Evolutionary conservation across 257 asterid species (phyloP).

Genomic region (Catharanthus roseus): DNA sequence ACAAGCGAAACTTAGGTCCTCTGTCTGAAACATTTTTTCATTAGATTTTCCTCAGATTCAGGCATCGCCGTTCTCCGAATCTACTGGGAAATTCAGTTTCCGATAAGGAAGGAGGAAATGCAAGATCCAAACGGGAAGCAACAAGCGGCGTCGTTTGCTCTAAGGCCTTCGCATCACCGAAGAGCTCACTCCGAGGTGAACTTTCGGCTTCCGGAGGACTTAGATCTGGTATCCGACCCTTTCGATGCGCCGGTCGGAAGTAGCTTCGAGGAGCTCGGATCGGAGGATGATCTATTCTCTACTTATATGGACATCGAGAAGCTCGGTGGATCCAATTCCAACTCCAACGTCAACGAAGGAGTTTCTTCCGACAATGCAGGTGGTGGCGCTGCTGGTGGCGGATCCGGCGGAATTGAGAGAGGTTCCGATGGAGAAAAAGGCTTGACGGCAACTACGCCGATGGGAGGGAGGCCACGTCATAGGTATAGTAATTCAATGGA

Average conservation of each 20-base stretch:
- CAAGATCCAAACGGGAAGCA: slow-evolving; percentile 75
- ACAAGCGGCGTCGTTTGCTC: slow-evolving; percentile 41
- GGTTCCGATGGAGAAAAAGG: slow-evolving; percentile 20
- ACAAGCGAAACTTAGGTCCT: background rate
- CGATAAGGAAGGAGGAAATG: slow-evolving; percentile 27
- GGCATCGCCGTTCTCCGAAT: background rate
- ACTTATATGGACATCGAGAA: slow-evolving; percentile 93
- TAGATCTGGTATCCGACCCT: slow-evolving; percentile 73
- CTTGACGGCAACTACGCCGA: slow-evolving; percentile 13
- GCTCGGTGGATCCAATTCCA: slow-evolving; percentile 47
- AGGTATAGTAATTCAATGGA: slow-evolving; percentile 72
- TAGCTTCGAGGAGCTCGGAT: slow-evolving; percentile 81
- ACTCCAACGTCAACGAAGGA: slow-evolving; percentile 34
- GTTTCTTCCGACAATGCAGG: slow-evolving; percentile 34
- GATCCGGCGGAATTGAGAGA: background rate
- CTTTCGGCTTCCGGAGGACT: slow-evolving; percentile 76
- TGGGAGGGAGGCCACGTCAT: slow-evolving; percentile 40
- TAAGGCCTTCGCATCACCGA: slow-evolving; percentile 76
- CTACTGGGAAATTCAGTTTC: background rate
- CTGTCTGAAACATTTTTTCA: background rate
- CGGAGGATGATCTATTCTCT: slow-evolving; percentile 88
- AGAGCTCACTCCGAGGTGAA: slow-evolving; percentile 92
- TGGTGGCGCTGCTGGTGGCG: slow-evolving; percentile 15
- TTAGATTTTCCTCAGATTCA: slow-evolving; percentile 4
- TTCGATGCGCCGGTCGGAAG: slow-evolving; percentile 52